Evolutionary conservation across 129 eudicot genomes (phyloP).

Genomic region (Kitagawia praeruptora): DNA sequence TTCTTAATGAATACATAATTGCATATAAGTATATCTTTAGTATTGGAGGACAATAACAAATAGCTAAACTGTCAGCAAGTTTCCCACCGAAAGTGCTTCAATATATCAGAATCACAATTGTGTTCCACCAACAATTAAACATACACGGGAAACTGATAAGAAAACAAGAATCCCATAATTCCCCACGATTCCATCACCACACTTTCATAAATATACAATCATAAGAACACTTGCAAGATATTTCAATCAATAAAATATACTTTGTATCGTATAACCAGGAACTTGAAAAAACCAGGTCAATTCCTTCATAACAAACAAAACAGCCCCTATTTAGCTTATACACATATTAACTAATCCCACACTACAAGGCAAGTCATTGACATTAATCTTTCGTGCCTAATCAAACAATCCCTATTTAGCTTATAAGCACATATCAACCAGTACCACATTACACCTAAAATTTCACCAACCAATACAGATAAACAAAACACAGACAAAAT

Average conservation of each 20-base stretch:
- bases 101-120: too few relatives aligned
- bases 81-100: too few relatives aligned
- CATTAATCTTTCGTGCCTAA: not conserved
- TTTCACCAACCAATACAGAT: not conserved
- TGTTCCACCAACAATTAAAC: not conserved
- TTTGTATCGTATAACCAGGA: not conserved
- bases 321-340: not conserved
- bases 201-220: too few relatives aligned
- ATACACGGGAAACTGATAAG: not conserved
- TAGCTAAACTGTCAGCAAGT: not conserved
- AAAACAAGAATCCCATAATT: not conserved
- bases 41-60: not conserved
- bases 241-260: not conserved
- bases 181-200: too few relatives aligned
- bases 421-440: not conserved
- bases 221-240: not conserved
- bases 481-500: not conserved
- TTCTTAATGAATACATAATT: not conserved
- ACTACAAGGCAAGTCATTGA: not conserved
- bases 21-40: not conserved
- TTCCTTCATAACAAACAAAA: not conserved
- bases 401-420: not conserved
- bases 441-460: constrained; percentile 2
- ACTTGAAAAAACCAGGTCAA: not conserved
- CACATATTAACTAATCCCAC: not conserved